Base-by-base conservation (phyloP, 495 filamentous ascomycete genomes). In the Alectoria sarmentosa region DNA sequence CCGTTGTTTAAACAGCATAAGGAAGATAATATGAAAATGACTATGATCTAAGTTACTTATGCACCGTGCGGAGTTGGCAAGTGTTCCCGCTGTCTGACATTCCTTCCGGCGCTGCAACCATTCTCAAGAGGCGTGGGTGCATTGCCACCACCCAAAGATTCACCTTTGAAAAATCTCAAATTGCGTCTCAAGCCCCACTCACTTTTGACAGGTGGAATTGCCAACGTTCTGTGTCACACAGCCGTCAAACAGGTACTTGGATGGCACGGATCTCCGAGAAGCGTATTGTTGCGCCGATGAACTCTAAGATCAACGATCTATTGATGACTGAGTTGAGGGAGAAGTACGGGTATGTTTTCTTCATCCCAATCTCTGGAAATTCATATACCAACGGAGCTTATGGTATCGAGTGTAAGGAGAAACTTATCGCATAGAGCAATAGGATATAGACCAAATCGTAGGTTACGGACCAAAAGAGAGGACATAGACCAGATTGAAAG, bases 211-310 rank as follows among this genome's bases (percentile, higher is more conserved):
- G 28, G 9, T 26, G 23, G 46, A 49, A 4, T 14, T 2, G 23
- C 46, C 28, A 49, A 49, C 46, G 23, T 49, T 13, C 9, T 14
- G 46, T 28, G 23, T 13, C 21, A 28, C 14, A 21, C 26, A 58
- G 90, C 90, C 58, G 85, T 89, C 64, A 87, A 90, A 82, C 83
- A 90, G 79, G 88, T 96, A 36, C 84, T 97, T n/a, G 55, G 82
- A 90, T 71, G 93, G 92, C 11, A 89, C 84, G 13, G 13, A 88
- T 96, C 69, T 80, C 77, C 57, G 81, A 90, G 69, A 90, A 84
- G 77, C 75, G 91, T 70, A 77, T 96, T 57, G 72, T 96, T 52
- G 92, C 92, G 54, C 92, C 93, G 3, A 88, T 96, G 85, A 85
- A 74, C 63, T 76, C 78, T 38, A 83, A 89, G 66, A 88, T 96